These are phyloP conservation scores for Lomentospora prolificans DNA, from an alignment of 2,329 filamentous ascomycete genomes.

Conservation along the genomic window DNA sequence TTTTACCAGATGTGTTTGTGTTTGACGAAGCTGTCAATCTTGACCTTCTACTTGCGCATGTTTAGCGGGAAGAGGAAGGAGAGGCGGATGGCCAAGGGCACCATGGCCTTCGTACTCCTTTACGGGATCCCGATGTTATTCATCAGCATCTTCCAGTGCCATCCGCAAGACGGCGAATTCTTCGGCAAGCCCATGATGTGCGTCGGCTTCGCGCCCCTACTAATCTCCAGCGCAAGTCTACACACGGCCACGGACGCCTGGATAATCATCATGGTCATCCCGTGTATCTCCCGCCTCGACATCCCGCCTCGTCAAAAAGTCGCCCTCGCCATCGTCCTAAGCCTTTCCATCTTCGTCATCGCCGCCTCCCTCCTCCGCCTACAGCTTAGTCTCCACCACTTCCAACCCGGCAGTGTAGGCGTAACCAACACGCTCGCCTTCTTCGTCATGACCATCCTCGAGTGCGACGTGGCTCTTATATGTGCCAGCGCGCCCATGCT, in stretches of 20 bases:
- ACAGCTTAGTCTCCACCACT: conserved; percentile 20
- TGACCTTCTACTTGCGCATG: conserved; percentile 28
- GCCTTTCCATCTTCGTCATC: conserved; percentile 29
- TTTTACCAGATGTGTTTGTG: conserved; percentile 28
- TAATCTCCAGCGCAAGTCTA: conserved; percentile 31
- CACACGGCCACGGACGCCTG: conserved; percentile 36
- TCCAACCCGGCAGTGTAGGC: conserved; percentile 13
- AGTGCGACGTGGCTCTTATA: conserved; percentile 25
- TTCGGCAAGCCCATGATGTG: conserved; percentile 25
- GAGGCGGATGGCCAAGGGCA: conserved; percentile 22
- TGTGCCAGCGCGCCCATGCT: conserved; percentile 25
- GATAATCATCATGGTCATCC: conserved; percentile 33
- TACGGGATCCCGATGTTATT: conserved; percentile 26
- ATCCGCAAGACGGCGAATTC: conserved; percentile 26
- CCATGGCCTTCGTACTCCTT: conserved; percentile 22
- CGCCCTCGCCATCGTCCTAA: conserved; percentile 32
- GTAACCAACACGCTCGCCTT: conserved; percentile 20
- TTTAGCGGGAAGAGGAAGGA: conserved; percentile 23
- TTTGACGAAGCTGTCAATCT: conserved; percentile 28
- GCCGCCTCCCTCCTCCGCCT: conserved; percentile 10
- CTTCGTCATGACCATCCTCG: conserved; percentile 25
- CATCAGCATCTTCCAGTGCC: conserved; percentile 32
- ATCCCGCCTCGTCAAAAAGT: conserved; percentile 32
- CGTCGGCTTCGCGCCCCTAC: conserved; percentile 29
- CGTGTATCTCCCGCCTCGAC: conserved; percentile 27